These are phyloP conservation scores for Taphrina sp. DNA, from an alignment of 1,139 yeast species.

Conservation along the genomic window DNA sequence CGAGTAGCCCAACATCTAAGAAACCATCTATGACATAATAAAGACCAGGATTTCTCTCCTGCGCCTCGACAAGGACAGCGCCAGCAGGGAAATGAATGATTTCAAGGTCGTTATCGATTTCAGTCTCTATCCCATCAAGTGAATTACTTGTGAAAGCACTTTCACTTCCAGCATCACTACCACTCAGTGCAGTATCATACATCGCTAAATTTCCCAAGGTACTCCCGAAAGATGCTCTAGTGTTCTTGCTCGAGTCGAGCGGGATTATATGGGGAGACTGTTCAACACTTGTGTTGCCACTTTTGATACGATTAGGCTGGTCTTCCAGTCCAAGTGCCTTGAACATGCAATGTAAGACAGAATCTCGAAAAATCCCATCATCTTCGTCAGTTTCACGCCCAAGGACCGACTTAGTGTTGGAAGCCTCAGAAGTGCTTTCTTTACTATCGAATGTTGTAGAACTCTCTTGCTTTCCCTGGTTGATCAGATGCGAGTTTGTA, in stretches of 20 bases:
- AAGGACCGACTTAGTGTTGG: neutral
- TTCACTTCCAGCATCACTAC: constrained; percentile 28
- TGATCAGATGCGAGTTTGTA: constrained; percentile 1
- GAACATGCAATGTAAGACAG: constrained; percentile 74
- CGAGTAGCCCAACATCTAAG: constrained; percentile 52
- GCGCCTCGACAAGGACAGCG: constrained; percentile 59
- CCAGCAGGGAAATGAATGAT: constrained; percentile 58
- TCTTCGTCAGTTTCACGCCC: constrained; percentile 66
- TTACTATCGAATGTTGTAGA: too few species aligned
- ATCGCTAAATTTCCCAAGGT: constrained; percentile 28
- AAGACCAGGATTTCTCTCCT: constrained; percentile 67
- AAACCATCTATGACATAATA: constrained; percentile 76
- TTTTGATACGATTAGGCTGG: constrained; percentile 1
- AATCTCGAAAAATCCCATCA: constrained; percentile 65
- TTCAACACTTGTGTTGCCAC: constrained; percentile 20
- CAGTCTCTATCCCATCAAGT: constrained; percentile 52
- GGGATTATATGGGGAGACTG: constrained; percentile 15
- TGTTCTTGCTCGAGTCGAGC: constrained; percentile 6
- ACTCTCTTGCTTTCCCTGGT: constrained; percentile 6
- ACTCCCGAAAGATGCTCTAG: constrained; percentile 18
- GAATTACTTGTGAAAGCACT: constrained; percentile 30
- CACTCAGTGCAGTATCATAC: constrained; percentile 20
- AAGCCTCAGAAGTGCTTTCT: constrained; percentile 1
- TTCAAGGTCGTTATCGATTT: constrained; percentile 63
- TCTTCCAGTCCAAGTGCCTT: constrained; percentile 63